phyloP scores from a whole-genome alignment of 768 basidiomycete species.

The Neoboletus subvelutipes region DNA sequence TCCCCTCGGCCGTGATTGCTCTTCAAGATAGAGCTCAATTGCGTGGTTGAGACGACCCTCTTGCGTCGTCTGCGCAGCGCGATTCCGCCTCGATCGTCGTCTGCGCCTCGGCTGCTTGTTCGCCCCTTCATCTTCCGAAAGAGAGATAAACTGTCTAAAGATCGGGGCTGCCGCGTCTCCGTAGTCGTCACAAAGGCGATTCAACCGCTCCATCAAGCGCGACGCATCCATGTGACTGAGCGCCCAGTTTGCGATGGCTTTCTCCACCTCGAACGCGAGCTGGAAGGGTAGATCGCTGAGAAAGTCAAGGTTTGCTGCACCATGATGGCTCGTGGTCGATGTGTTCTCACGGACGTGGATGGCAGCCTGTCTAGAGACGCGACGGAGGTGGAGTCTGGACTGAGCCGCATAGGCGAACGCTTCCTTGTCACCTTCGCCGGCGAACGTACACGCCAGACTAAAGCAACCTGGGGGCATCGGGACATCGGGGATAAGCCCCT shows the following conservation, averaged over 20 bases:
- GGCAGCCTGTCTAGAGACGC: not conserved
- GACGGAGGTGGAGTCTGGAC: conserved; percentile 22
- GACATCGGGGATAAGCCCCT: conserved; percentile 27
- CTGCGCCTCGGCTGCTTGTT: not conserved
- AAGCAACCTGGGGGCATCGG: conserved; percentile 31
- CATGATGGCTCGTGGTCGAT: conserved; percentile 3
- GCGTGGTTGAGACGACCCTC: conserved; percentile 20
- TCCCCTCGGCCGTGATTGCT: conserved; percentile 26
- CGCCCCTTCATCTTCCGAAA: conserved; percentile 17
- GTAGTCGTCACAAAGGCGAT: conserved; percentile 17
- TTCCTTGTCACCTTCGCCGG: conserved; percentile 21
- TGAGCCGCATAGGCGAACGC: conserved; percentile 30
- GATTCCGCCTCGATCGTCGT: not conserved
- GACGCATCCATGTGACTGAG: conserved; percentile 24
- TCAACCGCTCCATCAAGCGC: conserved; percentile 21
- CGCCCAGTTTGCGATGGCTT: conserved; percentile 32
- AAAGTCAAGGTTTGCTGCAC: conserved; percentile 19
- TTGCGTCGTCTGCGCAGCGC: conserved; percentile 3
- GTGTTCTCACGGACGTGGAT: conserved; percentile 21
- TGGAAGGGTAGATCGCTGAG: conserved; percentile 32
- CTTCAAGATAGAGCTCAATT: conserved; percentile 16
- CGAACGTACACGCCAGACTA: conserved; percentile 32
- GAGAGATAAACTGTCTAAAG: conserved; percentile 20
- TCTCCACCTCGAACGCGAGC: conserved; percentile 41
- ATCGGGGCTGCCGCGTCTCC: conserved; percentile 22